Evolutionary conservation across 257 asterid genomes (phyloP), one percentile per base, ranked within the genome.

Genomic region (Leonotis leonurus): DNA sequence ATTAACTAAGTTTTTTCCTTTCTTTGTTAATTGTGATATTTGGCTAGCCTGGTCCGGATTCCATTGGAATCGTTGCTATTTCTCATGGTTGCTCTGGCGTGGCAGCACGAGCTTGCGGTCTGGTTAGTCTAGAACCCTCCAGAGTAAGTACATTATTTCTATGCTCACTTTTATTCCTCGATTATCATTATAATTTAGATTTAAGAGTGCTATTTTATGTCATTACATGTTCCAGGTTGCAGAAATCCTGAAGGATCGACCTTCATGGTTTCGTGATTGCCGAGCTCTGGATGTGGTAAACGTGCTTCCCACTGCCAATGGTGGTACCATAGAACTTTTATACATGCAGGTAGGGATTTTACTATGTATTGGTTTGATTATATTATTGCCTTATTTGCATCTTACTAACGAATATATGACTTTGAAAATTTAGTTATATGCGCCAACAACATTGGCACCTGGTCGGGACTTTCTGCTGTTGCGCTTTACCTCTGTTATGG

Each of bases 11-110:
- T n/a, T n/a, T n/a, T n/a, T 7, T 8, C n/a, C 10, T 53, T 52
- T 53, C 66, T 35, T 13, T 44, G 6, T 18, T 5, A 2, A 72
- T 74, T 59, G 44, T 48, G n/a, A 18, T 4, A 53, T 48, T 40
- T 6, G 79, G 29, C 24, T 69, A 89, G 97, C 95, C 95, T 89
- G 97, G 97, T 89, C 97, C 97, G 97, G 97, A 89, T 86, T 89
- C 97, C 97, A 81, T 84, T 84, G 97, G 97, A 89, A 89, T 89
- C 95, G 81, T 86, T 48, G 89, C 97, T 80, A 89, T 89, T 72
- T 89, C 97, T 81, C 97, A 86, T 79, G 94, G 97, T 82, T 89
- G 97, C 91, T 69, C 95, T 83, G 95, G 97, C 24, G 90, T 89
- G 75, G 97, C 97, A 73, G 97, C 95, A 67, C 69, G 97, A 82